Evolutionary conservation across 2,329 filamentous ascomycete genomes (phyloP), one percentile per base, ranked within the genome.

Genomic region (Colletotrichum tropicale): DNA sequence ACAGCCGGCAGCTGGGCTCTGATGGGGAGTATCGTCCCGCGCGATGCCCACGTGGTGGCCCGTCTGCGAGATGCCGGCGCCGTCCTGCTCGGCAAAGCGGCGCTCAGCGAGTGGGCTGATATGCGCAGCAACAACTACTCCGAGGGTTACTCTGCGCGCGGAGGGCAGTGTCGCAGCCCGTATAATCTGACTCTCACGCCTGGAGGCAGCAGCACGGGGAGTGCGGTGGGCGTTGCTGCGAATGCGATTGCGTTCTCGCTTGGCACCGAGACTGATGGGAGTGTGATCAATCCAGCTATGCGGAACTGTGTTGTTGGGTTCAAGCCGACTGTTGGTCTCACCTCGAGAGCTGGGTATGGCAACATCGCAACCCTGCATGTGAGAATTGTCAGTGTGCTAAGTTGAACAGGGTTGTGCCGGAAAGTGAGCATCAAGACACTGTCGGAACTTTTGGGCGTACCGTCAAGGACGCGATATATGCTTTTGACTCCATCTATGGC

Each of bases 251-350:
- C 91, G 0, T 93, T 95, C 80, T 87, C 92, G 0, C 82, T 96
- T 1, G 94, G 94, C 2, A 95, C 94, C 0, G 94, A 96, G 84
- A 95, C 94, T 0, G 93, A 95, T 80, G 93, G 90, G 6, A 92
- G 90, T 83, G 88, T 96, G 18, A 94, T 95, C 80, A 93, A 91
- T 81, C 94, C 94, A 1, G 93, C 94, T 1, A 90, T 93, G 81
- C 86, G 93, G 6, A 94, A 94, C 80, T 89, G 88, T 3, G 81
- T 96, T 3, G 93, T 95, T 3, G 94, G 94, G 5, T 90, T 96
- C 82, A 96, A 95, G 84, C 93, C 94, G 2, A 95, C 93, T 2
- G 92, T 95, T 8, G 94, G 94, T 0, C 83, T 95, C 66, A 95
- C 93, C 0, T 94, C 93, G 10, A 86, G 93, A 18, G 87, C 85